Base-by-base conservation (phyloP, 2,329 filamentous ascomycete species). In the Sclerotinia borealis region DNA sequence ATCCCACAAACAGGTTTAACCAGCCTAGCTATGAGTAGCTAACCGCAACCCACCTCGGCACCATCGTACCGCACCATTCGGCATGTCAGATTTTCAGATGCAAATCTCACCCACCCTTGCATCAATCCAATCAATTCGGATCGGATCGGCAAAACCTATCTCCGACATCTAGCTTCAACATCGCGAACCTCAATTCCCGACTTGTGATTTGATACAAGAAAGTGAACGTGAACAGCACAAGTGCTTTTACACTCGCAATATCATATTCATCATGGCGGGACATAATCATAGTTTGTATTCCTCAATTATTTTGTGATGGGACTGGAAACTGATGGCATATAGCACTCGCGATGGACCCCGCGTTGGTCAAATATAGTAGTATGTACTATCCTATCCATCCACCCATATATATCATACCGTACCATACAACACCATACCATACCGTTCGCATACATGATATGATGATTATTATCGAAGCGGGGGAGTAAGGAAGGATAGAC, bases 321-420 rank as follows among this genome's bases (percentile, higher is more conserved):
- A 5, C 36, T 11, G 1, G 19, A 61, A 63, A 59, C 68, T 71
- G 52, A 71, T 63, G 34, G 25, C n/a, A 50, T 45, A 54, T 59
- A 74, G 72, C 68, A 41, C 67, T 74, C 65, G 68, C 69, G 64
- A 67, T 72, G 54, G 73, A 74, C 67, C 83, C 83, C 70, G 83
- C 83, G 69, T 73, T 84, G 75, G 77, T 80, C 74, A 79, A 80
- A 80, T 84, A 81, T 78, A 79, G 79, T 70, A 77, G 81, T 83
- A 78, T 69, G 72, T 72, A 13, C 10, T 55, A 11, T 9, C 13
- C 10, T n/a, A n/a, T n/a, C n/a, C n/a, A n/a, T n/a, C n/a, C n/a
- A n/a, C n/a, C n/a, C n/a, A n/a, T n/a, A n/a, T n/a, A n/a, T n/a
- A n/a, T n/a, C n/a, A n/a, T n/a, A n/a, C n/a, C n/a, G n/a, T n/a